These are phyloP conservation scores for Saccharum officinarum DNA, from an alignment of 176 grass and related monocot genomes.

Conservation along the genomic window DNA sequence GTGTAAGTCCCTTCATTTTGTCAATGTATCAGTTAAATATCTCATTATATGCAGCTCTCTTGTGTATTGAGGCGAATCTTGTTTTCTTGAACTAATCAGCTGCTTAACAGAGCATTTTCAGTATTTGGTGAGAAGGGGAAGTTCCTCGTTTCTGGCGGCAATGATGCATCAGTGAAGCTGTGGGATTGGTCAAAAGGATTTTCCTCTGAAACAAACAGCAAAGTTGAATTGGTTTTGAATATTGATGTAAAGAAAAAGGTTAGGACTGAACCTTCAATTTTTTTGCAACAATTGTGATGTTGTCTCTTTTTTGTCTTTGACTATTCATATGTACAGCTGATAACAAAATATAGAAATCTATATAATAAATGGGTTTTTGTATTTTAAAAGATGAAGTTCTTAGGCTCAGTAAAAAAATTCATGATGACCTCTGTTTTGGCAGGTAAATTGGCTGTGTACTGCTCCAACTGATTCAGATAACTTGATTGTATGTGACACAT, in stretches of 20 bases:
- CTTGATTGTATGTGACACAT: slow-evolving; percentile 86
- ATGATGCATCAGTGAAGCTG: slow-evolving; percentile 84
- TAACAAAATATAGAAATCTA: neutral
- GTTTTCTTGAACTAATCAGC: slow-evolving; percentile 36
- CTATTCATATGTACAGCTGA: slow-evolving; percentile 9
- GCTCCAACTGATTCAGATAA: slow-evolving; percentile 80
- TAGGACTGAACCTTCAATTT: slow-evolving; percentile 17
- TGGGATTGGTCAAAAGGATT: slow-evolving; percentile 92
- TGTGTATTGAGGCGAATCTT: neutral
- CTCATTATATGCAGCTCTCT: neutral
- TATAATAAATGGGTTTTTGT: neutral
- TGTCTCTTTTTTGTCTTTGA: neutral
- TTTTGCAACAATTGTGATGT: slow-evolving; percentile 1
- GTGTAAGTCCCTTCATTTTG: slow-evolving; percentile 68
- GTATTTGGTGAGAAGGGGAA: slow-evolving; percentile 85
- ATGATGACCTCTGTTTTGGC: slow-evolving; percentile 28
- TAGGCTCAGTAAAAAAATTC: slow-evolving; percentile 10
- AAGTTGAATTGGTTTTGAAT: slow-evolving; percentile 56
- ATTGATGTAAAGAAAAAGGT: slow-evolving; percentile 93
- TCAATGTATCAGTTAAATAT: neutral
- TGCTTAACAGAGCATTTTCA: slow-evolving; percentile 78
- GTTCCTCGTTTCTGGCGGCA: slow-evolving; percentile 89
- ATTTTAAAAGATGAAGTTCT: neutral
- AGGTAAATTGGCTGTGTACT: slow-evolving; percentile 96
- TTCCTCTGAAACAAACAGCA: slow-evolving; percentile 58